Percentiles rank a stretch among this genome's conserved stretches.
phyloP scores from a whole-genome alignment of 106 monocot species.

The Platanthera zijinensis region DNA sequence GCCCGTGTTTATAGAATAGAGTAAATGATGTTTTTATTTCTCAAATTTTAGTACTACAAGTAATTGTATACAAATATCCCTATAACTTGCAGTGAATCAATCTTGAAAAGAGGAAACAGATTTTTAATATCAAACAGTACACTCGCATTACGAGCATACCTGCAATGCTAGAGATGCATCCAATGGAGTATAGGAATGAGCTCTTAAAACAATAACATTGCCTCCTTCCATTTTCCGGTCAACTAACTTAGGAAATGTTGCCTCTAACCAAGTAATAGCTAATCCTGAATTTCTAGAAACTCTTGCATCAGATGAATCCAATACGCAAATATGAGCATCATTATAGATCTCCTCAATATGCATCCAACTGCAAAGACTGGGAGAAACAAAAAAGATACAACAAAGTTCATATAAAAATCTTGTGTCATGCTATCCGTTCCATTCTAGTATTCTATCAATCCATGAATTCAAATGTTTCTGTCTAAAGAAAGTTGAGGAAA shows the following conservation, averaged over 20 bases:
- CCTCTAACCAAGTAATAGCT: conserved; percentile 80
- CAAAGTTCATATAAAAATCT: neutral
- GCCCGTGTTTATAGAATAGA: no score
- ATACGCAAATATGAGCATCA: conserved; percentile 45
- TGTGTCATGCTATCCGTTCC: neutral
- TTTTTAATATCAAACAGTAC: neutral
- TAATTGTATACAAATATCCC: no score
- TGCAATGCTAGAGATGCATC: conserved; percentile 82
- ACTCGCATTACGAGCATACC: conserved; percentile 16
- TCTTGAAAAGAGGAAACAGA: neutral
- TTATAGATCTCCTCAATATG: conserved; percentile 76
- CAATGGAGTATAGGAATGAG: conserved; percentile 65
- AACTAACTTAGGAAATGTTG: conserved; percentile 80
- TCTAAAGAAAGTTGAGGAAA: neutral
- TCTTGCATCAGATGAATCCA: conserved; percentile 51
- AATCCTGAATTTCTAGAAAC: conserved; percentile 45
- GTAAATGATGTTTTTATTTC: no score
- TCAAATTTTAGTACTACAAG: no score
- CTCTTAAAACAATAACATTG: conserved; percentile 38
- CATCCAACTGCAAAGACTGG: conserved; percentile 51
- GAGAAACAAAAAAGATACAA: neutral
- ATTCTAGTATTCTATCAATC: neutral
- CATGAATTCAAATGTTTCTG: neutral
- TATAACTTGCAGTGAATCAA: neutral
- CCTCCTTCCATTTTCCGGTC: conserved; percentile 21